Evolutionary conservation across 2,329 filamentous ascomycete genomes (phyloP).

Genomic region (Sporothrix inflata): DNA sequence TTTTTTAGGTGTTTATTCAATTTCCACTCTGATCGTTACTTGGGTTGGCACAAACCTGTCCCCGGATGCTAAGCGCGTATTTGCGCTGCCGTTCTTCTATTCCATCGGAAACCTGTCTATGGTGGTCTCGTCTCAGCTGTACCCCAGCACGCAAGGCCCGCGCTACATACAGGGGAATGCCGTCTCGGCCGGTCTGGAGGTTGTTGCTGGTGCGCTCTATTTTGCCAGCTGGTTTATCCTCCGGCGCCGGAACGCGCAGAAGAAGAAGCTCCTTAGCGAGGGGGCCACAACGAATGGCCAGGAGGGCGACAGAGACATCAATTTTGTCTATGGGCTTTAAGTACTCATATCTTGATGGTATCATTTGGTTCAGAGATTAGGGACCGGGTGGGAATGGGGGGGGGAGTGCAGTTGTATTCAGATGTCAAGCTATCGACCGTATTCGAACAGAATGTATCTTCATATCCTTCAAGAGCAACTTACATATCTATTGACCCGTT

Average conservation of each 20-base stretch:
- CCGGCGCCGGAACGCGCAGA: constrained; percentile 22
- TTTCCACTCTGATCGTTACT: constrained; percentile 25
- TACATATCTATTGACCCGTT: too few species aligned
- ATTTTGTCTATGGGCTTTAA: constrained; percentile 2
- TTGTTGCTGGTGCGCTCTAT: constrained; percentile 22
- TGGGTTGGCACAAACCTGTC: constrained; percentile 29
- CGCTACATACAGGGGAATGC: constrained; percentile 30
- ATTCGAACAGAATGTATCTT: too few species aligned
- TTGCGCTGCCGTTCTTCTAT: constrained; percentile 28
- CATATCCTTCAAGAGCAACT: too few species aligned
- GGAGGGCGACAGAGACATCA: constrained; percentile 21
- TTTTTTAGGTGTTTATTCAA: constrained; percentile 26
- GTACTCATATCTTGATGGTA: too few species aligned
- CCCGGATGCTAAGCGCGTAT: constrained; percentile 28
- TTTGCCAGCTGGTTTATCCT: constrained; percentile 21
- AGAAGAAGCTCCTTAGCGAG: constrained; percentile 26
- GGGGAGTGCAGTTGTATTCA: too few species aligned
- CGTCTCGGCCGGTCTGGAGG: constrained; percentile 25
- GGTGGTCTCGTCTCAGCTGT: constrained; percentile 29
- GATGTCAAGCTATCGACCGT: too few species aligned
- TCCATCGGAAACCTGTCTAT: constrained; percentile 28
- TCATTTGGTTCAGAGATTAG: too few species aligned
- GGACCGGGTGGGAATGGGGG: too few species aligned
- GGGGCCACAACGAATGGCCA: constrained; percentile 26
- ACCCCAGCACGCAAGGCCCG: constrained; percentile 29